phyloP scores from a whole-genome alignment of 805 yeast genomes.

The Starmerella floris region DNA sequence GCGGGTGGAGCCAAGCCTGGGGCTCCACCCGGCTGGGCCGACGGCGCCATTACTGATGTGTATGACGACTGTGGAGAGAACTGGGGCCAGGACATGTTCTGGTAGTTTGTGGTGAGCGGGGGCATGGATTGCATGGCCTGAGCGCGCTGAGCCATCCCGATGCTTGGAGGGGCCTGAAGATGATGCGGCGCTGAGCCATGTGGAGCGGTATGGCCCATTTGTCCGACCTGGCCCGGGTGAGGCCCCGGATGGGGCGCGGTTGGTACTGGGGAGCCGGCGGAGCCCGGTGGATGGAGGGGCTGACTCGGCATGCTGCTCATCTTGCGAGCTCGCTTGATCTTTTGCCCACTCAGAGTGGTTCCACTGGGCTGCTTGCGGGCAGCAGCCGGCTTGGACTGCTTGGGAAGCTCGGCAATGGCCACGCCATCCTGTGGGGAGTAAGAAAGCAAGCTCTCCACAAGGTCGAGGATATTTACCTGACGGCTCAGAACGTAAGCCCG shows the following conservation, averaged over 20 bases:
- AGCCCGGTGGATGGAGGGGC: background rate
- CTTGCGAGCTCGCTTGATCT: conserved; percentile 18
- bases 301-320: conserved; percentile 5
- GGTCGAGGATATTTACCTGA: conserved; percentile 49
- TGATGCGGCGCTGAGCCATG: background rate
- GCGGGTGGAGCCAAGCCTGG: background rate
- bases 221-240: background rate
- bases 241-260: conserved; percentile 1
- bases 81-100: conserved; percentile 4
- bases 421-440: conserved; percentile 31
- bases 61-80: conserved; percentile 12
- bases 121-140: conserved; percentile 18
- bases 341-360: background rate
- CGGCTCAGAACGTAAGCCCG: conserved; percentile 58
- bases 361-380: conserved; percentile 25
- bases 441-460: conserved; percentile 52
- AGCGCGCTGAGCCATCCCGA: conserved; percentile 9
- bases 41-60: background rate
- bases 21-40: background rate
- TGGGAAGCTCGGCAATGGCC: conserved; percentile 23
- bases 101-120: background rate
- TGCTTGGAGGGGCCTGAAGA: background rate
- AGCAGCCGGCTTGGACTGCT: conserved; percentile 47
- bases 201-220: background rate
- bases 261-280: background rate